Percentiles rank a stretch among this genome's conserved stretches.
Conservation (phyloP, 2,329 filamentous ascomycete species). For the Hymenoscyphus scutula region DNA sequence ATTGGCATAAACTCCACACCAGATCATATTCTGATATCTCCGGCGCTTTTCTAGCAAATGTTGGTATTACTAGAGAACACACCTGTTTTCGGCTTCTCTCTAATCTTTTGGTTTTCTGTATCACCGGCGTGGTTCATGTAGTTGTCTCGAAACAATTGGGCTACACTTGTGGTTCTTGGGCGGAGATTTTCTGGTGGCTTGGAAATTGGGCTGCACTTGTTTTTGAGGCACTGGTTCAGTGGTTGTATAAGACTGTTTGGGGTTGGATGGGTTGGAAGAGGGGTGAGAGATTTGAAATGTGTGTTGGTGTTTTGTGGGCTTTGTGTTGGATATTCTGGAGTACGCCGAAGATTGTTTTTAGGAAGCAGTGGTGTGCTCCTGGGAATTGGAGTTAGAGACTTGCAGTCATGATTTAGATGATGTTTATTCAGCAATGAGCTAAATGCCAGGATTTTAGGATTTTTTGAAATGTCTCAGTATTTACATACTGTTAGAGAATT, state of each 20-base stretch:
- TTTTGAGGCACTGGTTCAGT: neutral
- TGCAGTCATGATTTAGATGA: neutral
- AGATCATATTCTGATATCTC: neutral
- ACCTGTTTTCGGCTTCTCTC: neutral
- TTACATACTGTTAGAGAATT: too few species aligned
- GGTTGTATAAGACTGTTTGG: neutral
- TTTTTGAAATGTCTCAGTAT: too few species aligned
- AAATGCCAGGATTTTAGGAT: too few species aligned
- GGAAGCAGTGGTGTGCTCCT: neutral
- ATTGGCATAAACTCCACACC: conserved; percentile 3
- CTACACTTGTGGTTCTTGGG: neutral
- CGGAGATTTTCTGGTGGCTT: neutral
- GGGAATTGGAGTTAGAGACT: neutral
- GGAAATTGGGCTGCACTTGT: neutral
- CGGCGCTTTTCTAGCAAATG: neutral
- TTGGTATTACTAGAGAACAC: neutral
- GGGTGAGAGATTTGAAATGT: neutral
- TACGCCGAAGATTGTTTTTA: neutral
- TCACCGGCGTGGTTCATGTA: neutral
- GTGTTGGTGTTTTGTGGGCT: neutral
- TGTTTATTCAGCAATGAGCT: too few species aligned
- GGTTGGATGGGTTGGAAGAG: neutral
- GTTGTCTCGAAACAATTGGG: neutral
- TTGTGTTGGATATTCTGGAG: neutral
- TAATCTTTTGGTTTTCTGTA: neutral